Conservation (phyloP, 345 rosid species). For the Ricinus communis region DNA sequence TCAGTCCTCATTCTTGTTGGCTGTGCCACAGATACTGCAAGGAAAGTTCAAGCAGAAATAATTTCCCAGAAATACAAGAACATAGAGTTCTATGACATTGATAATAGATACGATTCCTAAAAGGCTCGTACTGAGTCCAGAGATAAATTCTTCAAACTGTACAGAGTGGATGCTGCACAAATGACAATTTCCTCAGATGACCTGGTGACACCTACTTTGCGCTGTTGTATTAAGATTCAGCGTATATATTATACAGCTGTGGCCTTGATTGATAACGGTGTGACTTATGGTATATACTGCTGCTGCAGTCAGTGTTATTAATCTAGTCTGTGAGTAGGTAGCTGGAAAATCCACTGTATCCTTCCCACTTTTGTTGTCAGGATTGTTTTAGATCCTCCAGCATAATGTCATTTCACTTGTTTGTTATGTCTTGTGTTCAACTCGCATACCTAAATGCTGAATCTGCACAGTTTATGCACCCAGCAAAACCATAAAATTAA, state of each 20-base stretch:
- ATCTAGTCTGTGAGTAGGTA: background rate
- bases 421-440: too few relatives aligned
- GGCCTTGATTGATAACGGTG: background rate
- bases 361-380: too few relatives aligned
- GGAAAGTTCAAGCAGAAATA: conserved; percentile 95
- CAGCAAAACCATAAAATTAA: too few relatives aligned
- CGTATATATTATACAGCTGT: background rate
- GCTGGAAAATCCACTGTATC: background rate
- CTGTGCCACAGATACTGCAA: conserved; percentile 96
- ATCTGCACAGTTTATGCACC: too few relatives aligned
- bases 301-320: background rate
- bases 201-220: background rate
- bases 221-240: background rate
- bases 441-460: too few relatives aligned
- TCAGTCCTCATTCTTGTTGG: conserved; percentile 98
- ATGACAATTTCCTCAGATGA: background rate
- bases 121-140: background rate
- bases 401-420: too few relatives aligned
- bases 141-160: background rate
- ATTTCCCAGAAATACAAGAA: conserved; percentile 94
- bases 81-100: conserved; percentile 82
- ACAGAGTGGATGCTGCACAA: background rate
- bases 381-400: too few relatives aligned
- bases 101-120: conserved; percentile 42
- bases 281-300: conserved; percentile 14